Conservation (phyloP, 2,329 filamentous ascomycete species). For the Fusarium dimerum region DNA sequence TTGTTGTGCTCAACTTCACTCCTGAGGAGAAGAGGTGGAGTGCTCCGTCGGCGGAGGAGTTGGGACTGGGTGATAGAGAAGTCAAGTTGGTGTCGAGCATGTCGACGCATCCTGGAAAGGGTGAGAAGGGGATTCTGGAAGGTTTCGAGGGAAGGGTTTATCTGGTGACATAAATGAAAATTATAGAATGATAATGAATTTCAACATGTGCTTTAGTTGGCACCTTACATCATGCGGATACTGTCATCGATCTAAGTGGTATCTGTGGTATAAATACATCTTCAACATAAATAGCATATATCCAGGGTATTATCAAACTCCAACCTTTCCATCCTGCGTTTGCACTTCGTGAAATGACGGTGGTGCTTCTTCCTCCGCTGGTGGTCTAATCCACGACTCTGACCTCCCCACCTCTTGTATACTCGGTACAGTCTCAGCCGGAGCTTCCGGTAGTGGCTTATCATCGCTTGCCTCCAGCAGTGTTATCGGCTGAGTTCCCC, state of each 20-base stretch:
- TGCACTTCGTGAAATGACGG: conserved; percentile 3
- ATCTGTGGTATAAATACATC: no score
- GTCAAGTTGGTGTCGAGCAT: conserved; percentile 28
- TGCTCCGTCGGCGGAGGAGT: conserved; percentile 21
- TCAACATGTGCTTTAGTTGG: background rate
- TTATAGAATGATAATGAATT: background rate
- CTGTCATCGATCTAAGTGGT: no score
- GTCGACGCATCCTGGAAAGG: conserved; percentile 30
- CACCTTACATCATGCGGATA: no score
- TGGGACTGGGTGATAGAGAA: conserved; percentile 7
- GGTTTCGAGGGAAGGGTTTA: conserved; percentile 37
- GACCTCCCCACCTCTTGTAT: background rate
- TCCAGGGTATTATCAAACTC: background rate
- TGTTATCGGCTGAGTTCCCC: background rate
- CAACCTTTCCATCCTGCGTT: background rate
- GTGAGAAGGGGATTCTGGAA: conserved; percentile 12
- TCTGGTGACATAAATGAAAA: conserved; percentile 15
- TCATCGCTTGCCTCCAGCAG: conserved; percentile 4
- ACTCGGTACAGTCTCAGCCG: background rate
- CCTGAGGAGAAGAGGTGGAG: conserved; percentile 29
- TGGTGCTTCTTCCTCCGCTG: background rate
- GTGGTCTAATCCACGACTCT: conserved; percentile 8
- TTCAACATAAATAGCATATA: no score
- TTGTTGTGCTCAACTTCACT: conserved; percentile 37
- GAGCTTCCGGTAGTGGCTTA: background rate